A percentile compares a stretch with the other conserved stretches of the same genome.
These are phyloP conservation scores for Cutaneotrichosporon cyanovorans DNA, from an alignment of 1,284 basidiomycete species.

Conservation along the genomic window DNA sequence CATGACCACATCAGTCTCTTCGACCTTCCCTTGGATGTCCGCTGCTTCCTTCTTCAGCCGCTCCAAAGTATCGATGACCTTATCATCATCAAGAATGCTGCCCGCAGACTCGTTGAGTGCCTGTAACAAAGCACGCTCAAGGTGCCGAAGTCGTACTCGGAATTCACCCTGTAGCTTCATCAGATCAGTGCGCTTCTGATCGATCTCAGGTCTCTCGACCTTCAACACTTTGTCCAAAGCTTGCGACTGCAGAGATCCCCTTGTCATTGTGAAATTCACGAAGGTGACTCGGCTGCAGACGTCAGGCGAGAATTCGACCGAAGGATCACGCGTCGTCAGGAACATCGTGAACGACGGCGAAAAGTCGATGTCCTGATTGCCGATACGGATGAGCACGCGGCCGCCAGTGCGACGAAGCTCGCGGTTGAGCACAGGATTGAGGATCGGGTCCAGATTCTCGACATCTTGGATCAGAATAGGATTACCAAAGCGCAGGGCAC, in stretches of 20 bases:
- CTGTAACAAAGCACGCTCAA: constrained; percentile 88
- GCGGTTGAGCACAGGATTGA: constrained; percentile 95
- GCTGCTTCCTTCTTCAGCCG: constrained; percentile 95
- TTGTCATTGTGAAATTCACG: constrained; percentile 99
- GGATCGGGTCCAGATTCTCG: constrained; percentile 93
- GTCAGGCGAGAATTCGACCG: constrained; percentile 94
- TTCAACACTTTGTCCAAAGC: constrained; percentile 95
- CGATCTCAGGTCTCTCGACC: constrained; percentile 92
- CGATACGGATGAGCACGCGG: constrained; percentile 92
- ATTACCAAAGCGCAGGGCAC: constrained; percentile 97
- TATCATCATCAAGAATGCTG: constrained; percentile 98
- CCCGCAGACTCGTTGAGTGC: constrained; percentile 95
- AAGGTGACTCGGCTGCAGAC: constrained; percentile 98
- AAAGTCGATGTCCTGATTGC: constrained; percentile 99
- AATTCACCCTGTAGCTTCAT: constrained; percentile 99
- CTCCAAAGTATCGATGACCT: constrained; percentile 95
- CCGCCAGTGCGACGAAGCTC: constrained; percentile 93
- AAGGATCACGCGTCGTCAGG: constrained; percentile 92
- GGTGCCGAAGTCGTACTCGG: constrained; percentile 79
- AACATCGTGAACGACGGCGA: constrained; percentile 99
- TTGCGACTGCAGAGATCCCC: constrained; percentile 95
- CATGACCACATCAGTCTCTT: constrained; percentile 94
- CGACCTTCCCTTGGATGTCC: constrained; percentile 93
- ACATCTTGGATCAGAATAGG: constrained; percentile 96
- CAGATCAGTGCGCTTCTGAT: constrained; percentile 92